These are phyloP conservation scores for Aegilops longissima DNA, from an alignment of 176 grass and related monocot genomes.

Conservation along the genomic window DNA sequence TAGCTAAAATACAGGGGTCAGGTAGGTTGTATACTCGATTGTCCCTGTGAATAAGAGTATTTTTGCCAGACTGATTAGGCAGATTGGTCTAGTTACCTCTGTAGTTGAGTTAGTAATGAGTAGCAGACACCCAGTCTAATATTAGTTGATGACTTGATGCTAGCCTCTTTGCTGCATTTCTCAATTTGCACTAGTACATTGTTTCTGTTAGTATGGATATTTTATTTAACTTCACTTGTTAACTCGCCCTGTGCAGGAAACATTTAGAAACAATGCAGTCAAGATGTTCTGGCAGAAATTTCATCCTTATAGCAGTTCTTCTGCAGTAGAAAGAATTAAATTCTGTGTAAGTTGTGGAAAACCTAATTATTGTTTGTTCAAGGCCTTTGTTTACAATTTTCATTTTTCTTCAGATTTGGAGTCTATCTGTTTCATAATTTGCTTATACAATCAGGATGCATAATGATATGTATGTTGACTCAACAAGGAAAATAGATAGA, in stretches of 20 bases:
- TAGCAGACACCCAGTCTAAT: slow-evolving; percentile 7
- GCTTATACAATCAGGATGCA: background rate
- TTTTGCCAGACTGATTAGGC: background rate
- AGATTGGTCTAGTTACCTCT: background rate
- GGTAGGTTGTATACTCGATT: background rate
- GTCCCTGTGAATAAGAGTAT: background rate
- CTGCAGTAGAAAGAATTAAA: slow-evolving; percentile 44
- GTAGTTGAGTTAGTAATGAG: background rate
- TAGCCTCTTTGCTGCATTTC: background rate
- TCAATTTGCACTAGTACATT: background rate
- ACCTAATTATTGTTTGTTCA: background rate
- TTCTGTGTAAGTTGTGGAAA: slow-evolving; percentile 57
- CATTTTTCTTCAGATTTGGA: background rate
- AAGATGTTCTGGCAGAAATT: slow-evolving; percentile 85
- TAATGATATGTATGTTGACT: background rate
- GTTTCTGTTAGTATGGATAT: background rate
- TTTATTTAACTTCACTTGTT: background rate
- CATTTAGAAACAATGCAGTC: slow-evolving; percentile 73
- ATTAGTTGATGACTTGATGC: background rate
- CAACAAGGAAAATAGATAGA: background rate
- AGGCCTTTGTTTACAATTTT: slow-evolving; percentile 7
- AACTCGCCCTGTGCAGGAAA: slow-evolving; percentile 52
- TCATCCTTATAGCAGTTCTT: slow-evolving; percentile 61
- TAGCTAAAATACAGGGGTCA: background rate
- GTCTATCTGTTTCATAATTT: background rate